Evolutionary conservation across 768 basidiomycete species (phyloP).

Genomic region (Ephemerocybe angulata): DNA sequence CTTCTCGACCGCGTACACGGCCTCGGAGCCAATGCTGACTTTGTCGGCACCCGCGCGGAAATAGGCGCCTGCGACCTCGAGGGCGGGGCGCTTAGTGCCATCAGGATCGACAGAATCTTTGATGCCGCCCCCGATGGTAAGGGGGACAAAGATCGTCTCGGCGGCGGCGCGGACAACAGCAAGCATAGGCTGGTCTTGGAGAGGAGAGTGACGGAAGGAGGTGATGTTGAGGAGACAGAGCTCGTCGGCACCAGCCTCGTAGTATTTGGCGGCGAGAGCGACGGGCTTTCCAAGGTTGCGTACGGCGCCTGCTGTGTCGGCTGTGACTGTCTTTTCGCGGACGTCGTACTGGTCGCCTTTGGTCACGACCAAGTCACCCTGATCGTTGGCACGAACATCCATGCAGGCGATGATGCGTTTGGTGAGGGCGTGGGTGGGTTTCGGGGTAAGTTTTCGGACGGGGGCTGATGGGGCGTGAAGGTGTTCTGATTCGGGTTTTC

Average conservation of each 20-base stretch:
- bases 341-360: conserved; percentile 99
- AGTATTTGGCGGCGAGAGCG: conserved; percentile 84
- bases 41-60: conserved; percentile 98
- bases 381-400: conserved; percentile 95
- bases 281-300: conserved; percentile 98
- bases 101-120: conserved; percentile 95
- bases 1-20: conserved; percentile 89
- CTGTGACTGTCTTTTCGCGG: conserved; percentile 62
- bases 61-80: conserved; percentile 94
- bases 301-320: conserved; percentile 67
- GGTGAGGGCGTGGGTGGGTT: conserved; percentile 64
- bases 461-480: conserved; percentile 27
- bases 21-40: conserved; percentile 95
- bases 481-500: conserved; percentile 43
- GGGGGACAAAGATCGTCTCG: conserved; percentile 89
- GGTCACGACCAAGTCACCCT: conserved; percentile 95
- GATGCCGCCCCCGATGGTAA: conserved; percentile 98
- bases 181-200: conserved; percentile 97
- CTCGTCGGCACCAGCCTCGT: conserved; percentile 87
- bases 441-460: conserved; percentile 37
- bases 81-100: conserved; percentile 78
- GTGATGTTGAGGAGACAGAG: conserved; percentile 98
- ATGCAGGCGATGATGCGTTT: conserved; percentile 96
- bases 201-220: conserved; percentile 94
- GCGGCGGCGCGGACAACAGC: conserved; percentile 90